Conservation (phyloP, 2,329 filamentous ascomycete genomes). For the Biscogniauxia marginata region DNA sequence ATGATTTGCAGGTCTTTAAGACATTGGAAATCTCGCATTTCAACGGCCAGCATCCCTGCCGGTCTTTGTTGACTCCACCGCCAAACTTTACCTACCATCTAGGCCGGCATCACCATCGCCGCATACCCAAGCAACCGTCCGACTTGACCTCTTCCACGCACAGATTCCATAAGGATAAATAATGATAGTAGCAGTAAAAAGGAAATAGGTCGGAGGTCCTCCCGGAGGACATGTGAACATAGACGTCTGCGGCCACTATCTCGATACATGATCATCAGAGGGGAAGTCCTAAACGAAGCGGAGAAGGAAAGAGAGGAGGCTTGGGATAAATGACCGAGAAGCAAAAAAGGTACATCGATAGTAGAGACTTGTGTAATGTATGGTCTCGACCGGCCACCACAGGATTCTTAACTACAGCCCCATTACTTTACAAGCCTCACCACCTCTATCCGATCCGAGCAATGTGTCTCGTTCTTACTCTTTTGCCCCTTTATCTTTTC, state of each 20-base stretch:
- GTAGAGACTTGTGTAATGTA: slow-evolving; percentile 29
- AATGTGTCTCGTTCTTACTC: slow-evolving; percentile 31
- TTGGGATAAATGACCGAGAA: slow-evolving; percentile 20
- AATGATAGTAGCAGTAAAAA: slow-evolving; percentile 8
- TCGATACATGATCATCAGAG: slow-evolving; percentile 1
- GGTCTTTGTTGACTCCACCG: slow-evolving; percentile 19
- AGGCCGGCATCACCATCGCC: slow-evolving; percentile 18
- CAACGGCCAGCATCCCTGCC: slow-evolving; percentile 33
- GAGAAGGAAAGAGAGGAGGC: slow-evolving; percentile 13
- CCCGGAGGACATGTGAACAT: slow-evolving; percentile 5
- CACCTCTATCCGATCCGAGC: slow-evolving; percentile 22
- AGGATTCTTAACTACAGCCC: slow-evolving; percentile 27
- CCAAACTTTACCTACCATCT: slow-evolving; percentile 16
- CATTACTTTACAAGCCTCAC: slow-evolving; percentile 23
- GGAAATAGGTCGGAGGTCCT: background rate
- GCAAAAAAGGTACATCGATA: slow-evolving; percentile 30
- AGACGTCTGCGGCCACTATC: slow-evolving; percentile 12
- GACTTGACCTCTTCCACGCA: slow-evolving; percentile 20
- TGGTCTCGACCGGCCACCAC: slow-evolving; percentile 26
- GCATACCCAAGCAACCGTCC: slow-evolving; percentile 26
- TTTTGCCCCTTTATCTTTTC: slow-evolving; percentile 29
- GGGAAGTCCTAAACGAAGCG: slow-evolving; percentile 5
- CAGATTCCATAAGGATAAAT: slow-evolving; percentile 8
- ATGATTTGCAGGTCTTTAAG: slow-evolving; percentile 32
- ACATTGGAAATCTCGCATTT: slow-evolving; percentile 30